phyloP scores from a whole-genome alignment of 805 yeast genomes.

The Wickerhamomyces strasburgensis region DNA sequence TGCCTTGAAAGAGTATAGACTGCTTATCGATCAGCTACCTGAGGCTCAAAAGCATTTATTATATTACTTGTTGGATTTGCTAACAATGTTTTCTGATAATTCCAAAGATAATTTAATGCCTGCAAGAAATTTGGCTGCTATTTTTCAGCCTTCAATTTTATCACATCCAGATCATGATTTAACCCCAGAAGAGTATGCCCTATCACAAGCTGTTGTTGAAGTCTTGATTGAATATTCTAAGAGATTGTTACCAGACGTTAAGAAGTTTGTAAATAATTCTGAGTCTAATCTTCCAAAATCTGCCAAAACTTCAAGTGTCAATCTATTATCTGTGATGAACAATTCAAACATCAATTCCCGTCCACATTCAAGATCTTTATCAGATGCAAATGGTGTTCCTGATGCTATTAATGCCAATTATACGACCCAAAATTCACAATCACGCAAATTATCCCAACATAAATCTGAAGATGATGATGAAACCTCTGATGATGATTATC shows the following conservation, averaged over 20 bases:
- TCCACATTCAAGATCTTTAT: slow-evolving; percentile 38
- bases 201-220: slow-evolving; percentile 81
- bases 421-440: slow-evolving; percentile 5
- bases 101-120: slow-evolving; percentile 84
- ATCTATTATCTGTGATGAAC: slow-evolving; percentile 15
- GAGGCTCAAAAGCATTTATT: slow-evolving; percentile 74
- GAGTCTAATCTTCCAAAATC: slow-evolving; percentile 5
- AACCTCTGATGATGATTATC: slow-evolving; percentile 8
- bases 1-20: slow-evolving; percentile 68
- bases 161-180: slow-evolving; percentile 92
- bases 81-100: slow-evolving; percentile 79
- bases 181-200: slow-evolving; percentile 86
- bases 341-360: slow-evolving; percentile 14
- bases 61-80: slow-evolving; percentile 79
- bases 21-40: slow-evolving; percentile 65
- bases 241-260: slow-evolving; percentile 59
- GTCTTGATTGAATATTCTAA: slow-evolving; percentile 84
- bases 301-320: slow-evolving; percentile 15
- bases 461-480: slow-evolving; percentile 12
- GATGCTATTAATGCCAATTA: slow-evolving; percentile 27
- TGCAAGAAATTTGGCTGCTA: slow-evolving; percentile 87
- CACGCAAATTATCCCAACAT: no score
- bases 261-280: slow-evolving; percentile 22
- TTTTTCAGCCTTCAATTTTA: slow-evolving; percentile 93
- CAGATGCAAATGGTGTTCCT: slow-evolving; percentile 41